Percentiles rank a stretch among this genome's conserved stretches.
Conservation (phyloP, 345 rosid genomes). For the Populus nigra region DNA sequence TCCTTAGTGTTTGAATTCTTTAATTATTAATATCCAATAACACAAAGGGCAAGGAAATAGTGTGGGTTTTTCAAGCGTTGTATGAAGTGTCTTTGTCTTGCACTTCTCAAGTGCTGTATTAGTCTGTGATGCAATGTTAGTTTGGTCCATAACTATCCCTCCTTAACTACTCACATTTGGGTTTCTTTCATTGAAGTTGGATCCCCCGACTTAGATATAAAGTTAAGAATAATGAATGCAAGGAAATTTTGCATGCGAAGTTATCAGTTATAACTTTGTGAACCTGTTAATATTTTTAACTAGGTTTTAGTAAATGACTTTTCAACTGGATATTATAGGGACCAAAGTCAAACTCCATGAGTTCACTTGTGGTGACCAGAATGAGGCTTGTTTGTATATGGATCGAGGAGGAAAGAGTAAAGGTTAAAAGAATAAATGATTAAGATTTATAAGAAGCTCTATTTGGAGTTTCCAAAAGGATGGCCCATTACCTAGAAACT, state of each 20-base stretch:
- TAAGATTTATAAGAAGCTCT: neutral
- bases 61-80: neutral
- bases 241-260: neutral
- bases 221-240: neutral
- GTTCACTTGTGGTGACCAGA: neutral
- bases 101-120: neutral
- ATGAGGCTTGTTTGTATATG: neutral
- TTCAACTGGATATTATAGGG: neutral
- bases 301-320: neutral
- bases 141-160: neutral
- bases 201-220: neutral
- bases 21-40: neutral
- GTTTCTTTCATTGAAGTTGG: neutral
- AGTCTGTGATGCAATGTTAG: neutral
- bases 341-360: too few relatives aligned
- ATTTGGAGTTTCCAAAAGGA: neutral
- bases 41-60: neutral
- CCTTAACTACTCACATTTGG: neutral
- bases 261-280: neutral
- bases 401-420: neutral
- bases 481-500: neutral
- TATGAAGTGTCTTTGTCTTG: neutral
- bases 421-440: too few relatives aligned
- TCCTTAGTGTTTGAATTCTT: neutral
- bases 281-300: neutral